Evolutionary conservation across 106 monocot genomes (phyloP).

Genomic region (Agapanthus africanus): DNA sequence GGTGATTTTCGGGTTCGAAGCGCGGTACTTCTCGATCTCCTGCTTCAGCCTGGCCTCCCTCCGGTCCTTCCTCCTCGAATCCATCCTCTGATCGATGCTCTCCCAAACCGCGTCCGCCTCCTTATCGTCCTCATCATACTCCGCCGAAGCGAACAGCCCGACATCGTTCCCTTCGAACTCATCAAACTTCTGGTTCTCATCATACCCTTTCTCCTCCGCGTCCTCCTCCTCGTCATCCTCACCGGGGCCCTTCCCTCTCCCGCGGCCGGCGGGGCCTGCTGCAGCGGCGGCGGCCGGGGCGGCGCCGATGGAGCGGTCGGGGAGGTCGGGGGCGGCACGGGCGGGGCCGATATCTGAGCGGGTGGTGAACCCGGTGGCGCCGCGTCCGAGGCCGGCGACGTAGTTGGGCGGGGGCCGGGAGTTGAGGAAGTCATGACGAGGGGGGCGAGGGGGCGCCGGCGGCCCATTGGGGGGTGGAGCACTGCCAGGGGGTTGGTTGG

Average conservation of each 20-base stretch:
- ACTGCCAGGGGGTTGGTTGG: too few relatives aligned
- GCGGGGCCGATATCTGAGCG: constrained; percentile 97
- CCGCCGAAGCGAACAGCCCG: constrained; percentile 88
- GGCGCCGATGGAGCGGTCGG: constrained; percentile 47
- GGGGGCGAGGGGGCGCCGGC: constrained; percentile 26
- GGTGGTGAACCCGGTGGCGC: constrained; percentile 94
- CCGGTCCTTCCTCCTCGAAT: constrained; percentile 77
- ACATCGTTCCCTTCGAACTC: constrained; percentile 98
- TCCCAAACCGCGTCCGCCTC: constrained; percentile 99
- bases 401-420: constrained; percentile 94
- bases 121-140: constrained; percentile 97
- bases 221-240: constrained; percentile 64
- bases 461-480: constrained; percentile 15
- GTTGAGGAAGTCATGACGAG: constrained; percentile 77
- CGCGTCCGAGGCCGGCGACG: constrained; percentile 95
- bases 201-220: constrained; percentile 91
- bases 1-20: constrained; percentile 93
- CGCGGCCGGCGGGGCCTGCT: constrained; percentile 28
- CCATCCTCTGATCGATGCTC: constrained; percentile 85
- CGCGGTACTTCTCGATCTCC: constrained; percentile 97
- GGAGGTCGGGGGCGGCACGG: constrained; percentile 86
- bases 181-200: constrained; percentile 98
- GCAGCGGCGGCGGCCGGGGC: constrained; percentile 2
- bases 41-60: constrained; percentile 87
- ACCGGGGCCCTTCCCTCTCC: constrained; percentile 11